Evolutionary conservation across 306 rosid species (phyloP), one percentile per base, ranked within the genome.

Genomic region (Rubus idaeus): DNA sequence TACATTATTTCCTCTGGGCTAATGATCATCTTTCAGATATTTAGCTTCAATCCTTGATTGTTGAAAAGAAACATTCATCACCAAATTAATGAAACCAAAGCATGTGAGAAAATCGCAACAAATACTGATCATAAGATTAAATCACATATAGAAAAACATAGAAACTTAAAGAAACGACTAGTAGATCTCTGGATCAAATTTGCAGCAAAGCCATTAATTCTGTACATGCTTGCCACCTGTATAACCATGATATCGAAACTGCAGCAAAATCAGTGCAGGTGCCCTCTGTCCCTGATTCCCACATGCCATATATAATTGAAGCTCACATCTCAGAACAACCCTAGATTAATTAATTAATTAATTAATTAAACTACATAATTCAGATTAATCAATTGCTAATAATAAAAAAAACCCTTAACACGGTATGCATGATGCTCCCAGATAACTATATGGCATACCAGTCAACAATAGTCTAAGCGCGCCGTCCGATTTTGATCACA

Each of bases 231-330:
- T 10, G 77, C 16, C 46, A 42, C 46, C 69, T 58, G 58, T 44
- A 47, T 39, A 64, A 64, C 69, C 47, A 64, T 3, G 69, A 73
- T n/a, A 20, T 42, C 17, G 63, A 73, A 57, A 73, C 53, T 14
- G 68, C 77, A 57, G 53, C 26, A 41, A 73, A 57, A 73, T 73
- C 77, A 73, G 55, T 57, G 77, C 68, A 23, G 77, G 77, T 73
- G 68, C 68, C 14, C 68, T 73, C 10, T 57, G 55, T 73, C 66
- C 35, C 77, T 56, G 42, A 42, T 23, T 45, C 55, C 68, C 77
- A 73, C 55, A 73, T 73, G 77, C 77, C 68, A 37, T 64, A 49
- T 6, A 20, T 47, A 10, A 73, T 17, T 37, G 41, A 53, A 56
- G 53, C 67, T 56, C 77, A 41, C 77, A 41, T 56, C 67, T 41